These are phyloP conservation scores for Eimeria maxima DNA, from an alignment of 169 alveolate species.

Conservation along the genomic window DNA sequence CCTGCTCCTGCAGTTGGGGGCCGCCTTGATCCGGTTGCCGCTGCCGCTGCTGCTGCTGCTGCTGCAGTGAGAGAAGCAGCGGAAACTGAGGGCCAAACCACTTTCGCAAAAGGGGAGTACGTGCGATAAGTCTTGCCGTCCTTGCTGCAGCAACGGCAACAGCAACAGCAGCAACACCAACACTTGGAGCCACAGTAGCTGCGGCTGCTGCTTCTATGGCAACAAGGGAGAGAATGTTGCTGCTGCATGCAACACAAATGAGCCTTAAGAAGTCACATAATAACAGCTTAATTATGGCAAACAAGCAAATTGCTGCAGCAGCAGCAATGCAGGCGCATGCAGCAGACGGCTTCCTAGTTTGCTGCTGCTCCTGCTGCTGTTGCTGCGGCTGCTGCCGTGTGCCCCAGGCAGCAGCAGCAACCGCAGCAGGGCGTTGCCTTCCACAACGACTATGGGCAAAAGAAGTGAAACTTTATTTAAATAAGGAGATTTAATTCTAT, in stretches of 20 bases:
- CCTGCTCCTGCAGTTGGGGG: neutral
- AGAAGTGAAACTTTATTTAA: neutral
- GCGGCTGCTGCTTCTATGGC: neutral
- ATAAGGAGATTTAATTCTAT: neutral
- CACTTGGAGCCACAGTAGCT: neutral
- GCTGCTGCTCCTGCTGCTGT: too few relatives aligned
- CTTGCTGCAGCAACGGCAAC: constrained; percentile 23
- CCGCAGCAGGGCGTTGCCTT: neutral
- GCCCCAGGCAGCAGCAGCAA: constrained; percentile 18
- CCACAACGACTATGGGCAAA: neutral
- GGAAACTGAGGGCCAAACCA: neutral
- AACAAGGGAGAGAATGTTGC: neutral
- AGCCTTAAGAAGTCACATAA: neutral
- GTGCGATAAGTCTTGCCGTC: neutral
- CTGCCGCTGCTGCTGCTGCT: neutral
- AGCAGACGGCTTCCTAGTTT: neutral
- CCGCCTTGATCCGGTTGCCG: neutral
- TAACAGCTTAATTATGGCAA: neutral
- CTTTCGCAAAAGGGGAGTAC: too few relatives aligned
- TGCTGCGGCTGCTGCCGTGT: too few relatives aligned
- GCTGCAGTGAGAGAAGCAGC: neutral
- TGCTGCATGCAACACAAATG: neutral
- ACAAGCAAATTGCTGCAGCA: neutral
- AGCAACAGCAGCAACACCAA: neutral
- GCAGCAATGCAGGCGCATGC: neutral